Conservation (phyloP, 176 grass and related monocot species). For the Olyra latifolia region DNA sequence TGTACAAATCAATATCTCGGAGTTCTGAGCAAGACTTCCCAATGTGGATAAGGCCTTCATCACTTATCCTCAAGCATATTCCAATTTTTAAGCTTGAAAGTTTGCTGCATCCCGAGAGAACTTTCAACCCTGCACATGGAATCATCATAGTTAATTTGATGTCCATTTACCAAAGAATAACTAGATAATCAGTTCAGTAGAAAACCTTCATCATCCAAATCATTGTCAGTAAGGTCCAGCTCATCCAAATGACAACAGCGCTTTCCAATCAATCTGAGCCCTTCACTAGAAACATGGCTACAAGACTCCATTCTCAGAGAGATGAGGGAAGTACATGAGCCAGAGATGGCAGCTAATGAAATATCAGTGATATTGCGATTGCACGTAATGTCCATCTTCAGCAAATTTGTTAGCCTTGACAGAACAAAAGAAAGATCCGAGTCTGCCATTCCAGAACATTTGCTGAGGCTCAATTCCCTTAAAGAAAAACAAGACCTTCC, state of each 20-base stretch:
- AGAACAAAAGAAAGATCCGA: slow-evolving; percentile 58
- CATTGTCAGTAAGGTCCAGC: slow-evolving; percentile 77
- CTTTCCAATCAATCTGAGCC: slow-evolving; percentile 64
- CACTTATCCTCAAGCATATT: slow-evolving; percentile 73
- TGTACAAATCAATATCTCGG: slow-evolving; percentile 83
- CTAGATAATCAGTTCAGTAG: slow-evolving; percentile 9
- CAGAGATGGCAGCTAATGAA: slow-evolving; percentile 65
- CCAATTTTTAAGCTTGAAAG: slow-evolving; percentile 80
- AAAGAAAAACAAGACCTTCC: slow-evolving; percentile 58
- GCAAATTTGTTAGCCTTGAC: slow-evolving; percentile 62
- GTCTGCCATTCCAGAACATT: slow-evolving; percentile 74
- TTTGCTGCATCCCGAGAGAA: slow-evolving; percentile 57
- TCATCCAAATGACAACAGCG: slow-evolving; percentile 61
- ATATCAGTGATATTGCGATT: slow-evolving; percentile 73
- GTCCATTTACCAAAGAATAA: neutral
- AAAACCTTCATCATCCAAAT: slow-evolving; percentile 86
- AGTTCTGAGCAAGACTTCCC: slow-evolving; percentile 58
- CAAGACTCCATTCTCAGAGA: slow-evolving; percentile 95
- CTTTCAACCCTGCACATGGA: slow-evolving; percentile 61
- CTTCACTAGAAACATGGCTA: slow-evolving; percentile 47
- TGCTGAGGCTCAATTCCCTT: slow-evolving; percentile 76
- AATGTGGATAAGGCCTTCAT: slow-evolving; percentile 69
- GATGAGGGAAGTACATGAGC: slow-evolving; percentile 66
- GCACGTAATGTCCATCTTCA: slow-evolving; percentile 81
- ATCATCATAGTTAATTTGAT: neutral